Base-by-base conservation (phyloP, 108 stramenopile species). In the Cyclotella atomus region DNA sequence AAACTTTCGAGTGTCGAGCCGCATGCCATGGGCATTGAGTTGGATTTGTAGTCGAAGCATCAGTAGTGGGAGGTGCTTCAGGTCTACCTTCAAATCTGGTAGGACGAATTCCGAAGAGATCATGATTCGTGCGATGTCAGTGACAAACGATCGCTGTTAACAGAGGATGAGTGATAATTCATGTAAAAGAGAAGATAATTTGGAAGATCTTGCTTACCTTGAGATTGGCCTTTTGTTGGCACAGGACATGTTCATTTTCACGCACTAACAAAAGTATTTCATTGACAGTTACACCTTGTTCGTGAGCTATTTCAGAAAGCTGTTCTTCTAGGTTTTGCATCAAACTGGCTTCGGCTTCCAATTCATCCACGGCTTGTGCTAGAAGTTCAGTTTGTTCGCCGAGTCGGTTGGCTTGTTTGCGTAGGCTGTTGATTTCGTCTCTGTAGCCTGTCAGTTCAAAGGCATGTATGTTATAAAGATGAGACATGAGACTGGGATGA, bases 321-420 rank as follows among this genome's bases (percentile, higher is more conserved):
- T 56, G 29, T 30, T 56, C 12, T 56, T 56, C 55, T 16, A 56
- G n/a, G 29, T 12, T 28, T 17, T 56, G 55, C 55, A 56, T 28
- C 25, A 32, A 14, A 9, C 17, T 27, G 10, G 16, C 29, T 27
- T 56, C 55, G 2, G 55, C 24, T n/a, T 56, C 25, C 12, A 56
- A 32, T 17, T 28, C 30, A 28, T 28, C 28, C 3, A 56, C 25
- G 9, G 55, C 27, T 28, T 24, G 5, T 5, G 4, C 4, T 12
- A 56, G 27, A 14, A 28, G 7, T 21, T 56, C 30, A 27, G 12
- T 16, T 32, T 56, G 29, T 12, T 30, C 30, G 10, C 23, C 24
- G 30, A 56, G 55, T 30, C 9, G 24, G 55, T 56, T 56, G 9
- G 30, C 30, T 28, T 56, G 15, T 28, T 9, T 16, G 3, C 55